A percentile compares a stretch with the other conserved stretches of the same genome.
These are phyloP conservation scores for Stereocaulon alpinum DNA, from an alignment of 495 filamentous ascomycete species.

Conservation along the genomic window DNA sequence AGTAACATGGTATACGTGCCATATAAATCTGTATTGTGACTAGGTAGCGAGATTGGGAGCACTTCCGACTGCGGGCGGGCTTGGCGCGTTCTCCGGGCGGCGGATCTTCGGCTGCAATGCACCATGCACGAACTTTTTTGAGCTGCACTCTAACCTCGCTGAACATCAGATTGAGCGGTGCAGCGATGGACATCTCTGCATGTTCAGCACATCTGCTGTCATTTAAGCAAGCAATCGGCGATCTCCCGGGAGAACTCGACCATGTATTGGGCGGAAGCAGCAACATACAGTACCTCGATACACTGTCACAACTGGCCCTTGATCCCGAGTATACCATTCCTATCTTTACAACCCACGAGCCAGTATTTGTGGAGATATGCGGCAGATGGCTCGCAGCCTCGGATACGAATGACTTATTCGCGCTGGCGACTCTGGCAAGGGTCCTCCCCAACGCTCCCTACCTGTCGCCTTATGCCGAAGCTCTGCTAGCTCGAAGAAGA, in stretches of 20 bases:
- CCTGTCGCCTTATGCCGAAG: conserved; percentile 39
- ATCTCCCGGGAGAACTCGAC: conserved; percentile 55
- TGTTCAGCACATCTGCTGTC: conserved; percentile 7
- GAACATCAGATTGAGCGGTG: not conserved
- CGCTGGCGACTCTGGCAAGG: conserved; percentile 64
- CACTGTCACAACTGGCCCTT: conserved; percentile 56
- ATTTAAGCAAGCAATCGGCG: conserved; percentile 29
- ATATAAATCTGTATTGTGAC: not conserved
- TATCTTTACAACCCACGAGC: conserved; percentile 61
- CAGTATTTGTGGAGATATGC: conserved; percentile 66
- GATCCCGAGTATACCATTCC: conserved; percentile 51
- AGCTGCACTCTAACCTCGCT: not conserved
- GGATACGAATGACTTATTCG: conserved; percentile 30
- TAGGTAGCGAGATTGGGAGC: not conserved
- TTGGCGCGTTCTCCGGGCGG: no score
- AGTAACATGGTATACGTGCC: not conserved
- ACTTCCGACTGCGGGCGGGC: not conserved
- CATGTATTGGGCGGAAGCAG: conserved; percentile 52
- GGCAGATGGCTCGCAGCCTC: conserved; percentile 52
- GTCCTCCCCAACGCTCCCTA: conserved; percentile 71
- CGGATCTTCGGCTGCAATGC: no score
- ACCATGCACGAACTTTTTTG: no score
- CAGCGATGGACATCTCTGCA: conserved; percentile 16
- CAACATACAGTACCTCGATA: conserved; percentile 56
- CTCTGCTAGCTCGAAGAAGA: conserved; percentile 6